Evolutionary conservation across 106 monocot genomes (phyloP), one percentile per base, ranked within the genome.

Genomic region (Agapanthus africanus): DNA sequence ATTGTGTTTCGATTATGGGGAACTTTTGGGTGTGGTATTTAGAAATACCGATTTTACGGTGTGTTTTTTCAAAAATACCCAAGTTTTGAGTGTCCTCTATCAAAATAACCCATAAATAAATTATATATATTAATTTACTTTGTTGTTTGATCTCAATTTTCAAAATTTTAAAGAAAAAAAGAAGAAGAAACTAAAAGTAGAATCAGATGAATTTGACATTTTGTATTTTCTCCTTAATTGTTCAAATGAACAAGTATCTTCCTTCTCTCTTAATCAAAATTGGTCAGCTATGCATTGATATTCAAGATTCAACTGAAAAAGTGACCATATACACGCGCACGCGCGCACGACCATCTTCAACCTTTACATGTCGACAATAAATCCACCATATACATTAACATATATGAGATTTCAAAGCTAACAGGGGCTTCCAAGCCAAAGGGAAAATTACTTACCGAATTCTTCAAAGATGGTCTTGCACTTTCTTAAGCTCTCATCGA

Each of bases 381-480:
- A n/a, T n/a, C n/a, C n/a, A n/a, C n/a, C n/a, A n/a, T n/a, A n/a
- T n/a, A n/a, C n/a, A n/a, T n/a, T n/a, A n/a, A n/a, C n/a, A n/a
- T n/a, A n/a, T n/a, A n/a, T n/a, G n/a, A 52, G 32, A 69, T 19
- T 69, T 16, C 31, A 49, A 57, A 57, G 41, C 22, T 41, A 67
- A 0, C 16, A 1, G 32, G 10, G 49, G 36, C 18, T 2, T 1
- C 4, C 11, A 37, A 64, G n/a, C 14, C 7, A 68, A 73, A 37
- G 8, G 38, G 33, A 68, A 37, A 40, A 66, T 16, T 19, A 54
- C 81, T 83, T 18, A 95, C 94, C 94, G 79, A 95, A 95, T 65
- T 88, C 76, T 59, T 90, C 78, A 76, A 94, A 94, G 40, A 87
- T 83, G 11, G 83, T 79, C 72, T 85, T 88, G 94, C 90, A 94